Base-by-base conservation (phyloP, 495 filamentous ascomycete species). In the Xylaria bambusicola region DNA sequence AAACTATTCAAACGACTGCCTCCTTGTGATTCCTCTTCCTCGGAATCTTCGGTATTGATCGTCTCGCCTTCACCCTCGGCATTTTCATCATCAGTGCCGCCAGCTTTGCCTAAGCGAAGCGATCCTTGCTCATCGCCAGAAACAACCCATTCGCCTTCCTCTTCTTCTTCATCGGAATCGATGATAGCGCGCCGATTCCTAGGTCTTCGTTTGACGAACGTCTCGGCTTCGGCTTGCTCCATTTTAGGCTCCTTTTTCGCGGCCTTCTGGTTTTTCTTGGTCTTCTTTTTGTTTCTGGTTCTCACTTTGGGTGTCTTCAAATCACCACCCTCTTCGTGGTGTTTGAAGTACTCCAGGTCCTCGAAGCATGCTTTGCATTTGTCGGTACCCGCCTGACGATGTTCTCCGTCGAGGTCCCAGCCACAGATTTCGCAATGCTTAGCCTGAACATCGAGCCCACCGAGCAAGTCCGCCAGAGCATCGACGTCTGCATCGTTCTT, bases 371-470 rank as follows among this genome's bases (percentile, higher is more conserved):
- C 88, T 21, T 67, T 73, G 71, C 92, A 96, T 54, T 67, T 70
- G 33, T 71, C 71, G 1, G 63, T 44, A 5, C 88, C 81, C 59
- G 85, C 81, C 15, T 82, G 77, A 6, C 89, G 88, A 13, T 66
- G 74, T 4, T 80, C 75, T 44, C 74, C 75, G 21, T 78, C 83
- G 20, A 98, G 77, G 8, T 88, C 83, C 45, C 80, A 80, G 66
- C 92, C 85, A 65, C 94, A 98, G 61, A 96, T 86, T 60, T 97
- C 93, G 64, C 94, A 98, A 56, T 90, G 87, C 76, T 87, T 94
- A 0, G 85, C 77, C 67, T 88, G 80, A 52, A 98, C 88, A 57
- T 84, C 90, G 60, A 98, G 79, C 5, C 86, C 90, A 0, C 91
- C 91, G 64, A 98, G 86, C 52, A 97, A 79, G 67, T 91, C 87